Base-by-base conservation (phyloP, 2,329 filamentous ascomycete genomes). In the Claviceps sp. region DNA sequence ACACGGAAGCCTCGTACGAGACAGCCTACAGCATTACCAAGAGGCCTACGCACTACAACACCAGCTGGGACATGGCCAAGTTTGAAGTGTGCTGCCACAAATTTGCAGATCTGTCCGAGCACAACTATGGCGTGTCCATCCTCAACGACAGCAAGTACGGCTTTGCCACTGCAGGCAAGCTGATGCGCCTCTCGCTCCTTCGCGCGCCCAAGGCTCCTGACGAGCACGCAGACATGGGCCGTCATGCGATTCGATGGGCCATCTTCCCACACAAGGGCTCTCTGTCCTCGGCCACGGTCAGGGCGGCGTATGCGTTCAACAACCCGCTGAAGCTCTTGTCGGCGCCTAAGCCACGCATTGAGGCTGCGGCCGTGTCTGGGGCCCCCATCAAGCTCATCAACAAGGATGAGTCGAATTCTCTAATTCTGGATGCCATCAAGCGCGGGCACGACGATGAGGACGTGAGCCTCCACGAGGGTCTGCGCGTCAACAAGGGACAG, bases 71-170 rank as follows among this genome's bases (percentile, higher is more conserved):
- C 63, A 95, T 95, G 89, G 90, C 90, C 62, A 95, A 95, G 63
- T 96, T 96, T 61, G 90, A 96, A 71, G 90, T 96, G 49, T 95
- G 89, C 75, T 91, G 87, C 66, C 90, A 96, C 72, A 91, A 90
- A 65, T 96, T 88, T 74, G 90, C 90, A 11, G 90, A 96, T 67
- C 72, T 96, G 26, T 91, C 86, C 0, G 90, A 96, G 67, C 76
- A 87, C 62, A 85, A 84, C 50, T 95, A 95, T 61, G 90, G 90
- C 56, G 89, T 97, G 7, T 91, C 87, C 2, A 87, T 97, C 56
- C 77, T 97, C 54, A 97, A 97, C 63, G 90, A 97, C 67, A 88
- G 83, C 71, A 96, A 96, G 67, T 97, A 95, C 64, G 91, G 91
- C 18, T 97, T 97, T 64, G 91, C 91, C 22, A 95, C 89, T 14